Conservation (phyloP, 257 asterid genomes). For the Scutellaria barbata region DNA sequence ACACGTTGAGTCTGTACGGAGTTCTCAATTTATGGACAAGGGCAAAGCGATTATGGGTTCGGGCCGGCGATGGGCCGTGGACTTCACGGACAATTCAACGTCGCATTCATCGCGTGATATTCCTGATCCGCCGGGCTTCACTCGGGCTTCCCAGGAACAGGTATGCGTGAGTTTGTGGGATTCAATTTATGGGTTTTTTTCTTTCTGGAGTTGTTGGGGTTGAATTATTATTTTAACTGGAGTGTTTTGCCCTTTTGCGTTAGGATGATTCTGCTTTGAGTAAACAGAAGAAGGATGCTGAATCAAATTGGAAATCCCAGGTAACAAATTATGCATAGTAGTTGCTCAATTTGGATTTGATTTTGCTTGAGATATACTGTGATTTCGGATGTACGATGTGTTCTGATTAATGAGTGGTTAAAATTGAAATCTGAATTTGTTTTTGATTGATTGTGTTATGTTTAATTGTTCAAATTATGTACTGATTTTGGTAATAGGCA, state of each 20-base stretch:
- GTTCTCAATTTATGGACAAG: background rate
- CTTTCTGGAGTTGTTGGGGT: background rate
- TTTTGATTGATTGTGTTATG: conserved; percentile 13
- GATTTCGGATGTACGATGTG: background rate
- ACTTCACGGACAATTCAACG: conserved; percentile 74
- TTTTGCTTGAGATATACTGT: background rate
- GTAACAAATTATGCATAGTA: conserved; percentile 34
- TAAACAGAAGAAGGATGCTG: conserved; percentile 92
- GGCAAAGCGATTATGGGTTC: conserved; percentile 59
- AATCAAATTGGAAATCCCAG: conserved; percentile 87
- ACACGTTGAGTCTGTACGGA: conserved; percentile 13
- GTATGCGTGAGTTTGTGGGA: conserved; percentile 36
- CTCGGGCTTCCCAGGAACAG: conserved; percentile 87
- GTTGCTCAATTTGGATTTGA: conserved; percentile 24
- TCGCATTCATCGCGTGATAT: conserved; percentile 80
- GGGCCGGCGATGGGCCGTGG: conserved; percentile 93
- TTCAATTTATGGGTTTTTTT: conserved; percentile 20
- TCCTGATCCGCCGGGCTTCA: conserved; percentile 88
- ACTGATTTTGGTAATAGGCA: background rate
- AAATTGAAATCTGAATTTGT: background rate
- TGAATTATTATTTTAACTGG: conserved; percentile 3
- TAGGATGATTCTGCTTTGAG: conserved; percentile 85
- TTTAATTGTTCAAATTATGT: conserved; percentile 12
- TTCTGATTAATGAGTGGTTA: conserved; percentile 19
- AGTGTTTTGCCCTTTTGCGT: background rate